Evolutionary conservation across 441 rosid genomes (phyloP), one percentile per base, ranked within the genome.

Genomic region (Brassica hybrid): DNA sequence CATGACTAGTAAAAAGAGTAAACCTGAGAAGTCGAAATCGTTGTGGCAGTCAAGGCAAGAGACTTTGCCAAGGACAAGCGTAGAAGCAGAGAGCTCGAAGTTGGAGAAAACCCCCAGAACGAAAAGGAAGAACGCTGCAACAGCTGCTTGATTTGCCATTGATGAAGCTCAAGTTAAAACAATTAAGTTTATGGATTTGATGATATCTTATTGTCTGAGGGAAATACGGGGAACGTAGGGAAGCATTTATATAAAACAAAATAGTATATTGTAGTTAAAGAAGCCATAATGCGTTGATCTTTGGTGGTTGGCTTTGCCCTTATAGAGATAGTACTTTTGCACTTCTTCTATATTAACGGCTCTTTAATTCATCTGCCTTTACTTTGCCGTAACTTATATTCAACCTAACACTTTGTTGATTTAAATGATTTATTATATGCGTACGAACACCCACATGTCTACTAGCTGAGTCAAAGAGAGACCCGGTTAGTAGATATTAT

Each of bases 11-110:
- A 16, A 66, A 30, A 52, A 61, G 41, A 25, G 45, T 56, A 69
- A 18, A 79, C 82, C 82, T 75, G 82, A 79, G 69, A 74, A 75
- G 65, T 79, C 82, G 59, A 65, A 79, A 71, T 58, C 76, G 4
- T 0, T 4, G 34, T 58, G 59, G 59, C 82, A 79, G 57, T 79
- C 82, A 13, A 79, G 76, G 72, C 82, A 79, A 16, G 82, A 65
- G 50, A 79, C 69, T 16, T 65, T 79, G 72, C 76, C 64, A 6
- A 5, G 21, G 5, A 79, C 76, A 65, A 79, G 72, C 0, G 76
- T 48, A 65, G 79, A 79, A 57, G 64, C 65, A 0, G 76, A 79
- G 52, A 74, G 50, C 57, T 79, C 27, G 0, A 79, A 64, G 69
- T 41, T 56, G 25, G 82, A 79, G 67, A 74, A 64, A 48, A 65